These are phyloP conservation scores for Mucor saturninus DNA, from an alignment of 371 early-diverging fungal genomes.

Conservation along the genomic window DNA sequence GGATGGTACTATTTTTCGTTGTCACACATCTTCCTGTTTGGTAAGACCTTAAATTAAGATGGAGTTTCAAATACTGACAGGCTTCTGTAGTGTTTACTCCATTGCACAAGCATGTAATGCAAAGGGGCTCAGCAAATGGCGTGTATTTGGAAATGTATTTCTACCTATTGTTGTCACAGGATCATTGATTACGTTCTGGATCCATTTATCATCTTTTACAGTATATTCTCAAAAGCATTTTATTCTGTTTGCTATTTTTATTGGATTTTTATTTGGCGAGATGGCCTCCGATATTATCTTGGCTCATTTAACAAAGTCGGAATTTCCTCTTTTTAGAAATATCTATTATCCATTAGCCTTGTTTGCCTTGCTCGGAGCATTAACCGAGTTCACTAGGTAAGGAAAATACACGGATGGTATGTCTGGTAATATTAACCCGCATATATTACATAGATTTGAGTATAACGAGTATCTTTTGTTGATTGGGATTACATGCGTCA, in stretches of 20 bases:
- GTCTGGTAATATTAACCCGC: background rate
- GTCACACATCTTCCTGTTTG: constrained; percentile 48
- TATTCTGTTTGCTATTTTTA: constrained; percentile 73
- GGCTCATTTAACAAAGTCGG: constrained; percentile 83
- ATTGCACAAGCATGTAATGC: constrained; percentile 37
- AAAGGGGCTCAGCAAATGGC: constrained; percentile 23
- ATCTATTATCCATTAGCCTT: constrained; percentile 15
- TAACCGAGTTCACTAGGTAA: constrained; percentile 24
- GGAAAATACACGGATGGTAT: constrained; percentile 28
- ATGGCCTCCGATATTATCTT: constrained; percentile 91
- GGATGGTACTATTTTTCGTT: constrained; percentile 39
- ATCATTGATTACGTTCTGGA: constrained; percentile 67
- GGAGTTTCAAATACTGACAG: background rate
- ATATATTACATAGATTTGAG: background rate
- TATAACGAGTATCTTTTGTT: constrained; percentile 21
- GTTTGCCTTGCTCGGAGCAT: background rate
- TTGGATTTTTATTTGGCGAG: constrained; percentile 83
- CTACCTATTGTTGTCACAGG: constrained; percentile 64
- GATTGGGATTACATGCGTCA: constrained; percentile 34
- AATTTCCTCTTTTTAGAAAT: constrained; percentile 71
- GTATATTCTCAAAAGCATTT: constrained; percentile 67
- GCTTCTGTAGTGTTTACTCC: constrained; percentile 25
- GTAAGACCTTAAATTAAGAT: constrained; percentile 25
- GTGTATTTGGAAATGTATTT: constrained; percentile 25
- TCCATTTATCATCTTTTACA: constrained; percentile 63